Evolutionary conservation across 345 rosid genomes (phyloP), one percentile per base, ranked within the genome.

Genomic region (Conringia planisiliqua): DNA sequence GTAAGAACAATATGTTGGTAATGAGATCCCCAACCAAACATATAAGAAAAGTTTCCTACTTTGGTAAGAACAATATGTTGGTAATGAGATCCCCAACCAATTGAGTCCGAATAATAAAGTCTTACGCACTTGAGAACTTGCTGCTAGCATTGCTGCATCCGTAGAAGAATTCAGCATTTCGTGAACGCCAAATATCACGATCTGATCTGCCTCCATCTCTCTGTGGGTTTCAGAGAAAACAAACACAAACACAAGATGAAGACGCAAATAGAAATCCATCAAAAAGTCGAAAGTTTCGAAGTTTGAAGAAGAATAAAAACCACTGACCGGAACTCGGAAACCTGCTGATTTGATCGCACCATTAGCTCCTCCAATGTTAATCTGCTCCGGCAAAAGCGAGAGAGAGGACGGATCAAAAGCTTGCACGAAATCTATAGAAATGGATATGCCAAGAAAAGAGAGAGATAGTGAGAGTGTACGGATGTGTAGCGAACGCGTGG

Each of bases 131-230:
- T 13, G 83, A 56, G 72, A 88, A 89, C 26, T 81, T 86, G 64
- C 55, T 68, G 85, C 84, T 88, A 4, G 98, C 86, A 72, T 87
- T 86, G 71, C 94, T 90, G 77, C 98, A 92, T 55, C 92, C 92
- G 36, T 75, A 77, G 52, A 77, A 90, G 62, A 82, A 81, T 10
- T 84, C 71, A 43, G 98, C 82, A 52, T 85, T 86, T 7, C 78
- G 63, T 4, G 96, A 92, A 76, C 79, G 84, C 98, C 98, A 92
- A 16, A 90, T 70, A 75, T 88, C 87, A 75, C 91, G 98, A 83
- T 80, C 85, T 59, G 80, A 77, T 82, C 84, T 87, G 32, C 94
- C 90, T 57, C 92, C 96, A 36, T 13, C 70, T 59, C 64, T 85
- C 97, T 92, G 80, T 29, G 59, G 54, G 55, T 65, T 65, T 30